Percentiles rank a stretch among this genome's conserved stretches.
Conservation (phyloP, 163 green algal genomes). For the Trebouxiophyceae sp. region DNA sequence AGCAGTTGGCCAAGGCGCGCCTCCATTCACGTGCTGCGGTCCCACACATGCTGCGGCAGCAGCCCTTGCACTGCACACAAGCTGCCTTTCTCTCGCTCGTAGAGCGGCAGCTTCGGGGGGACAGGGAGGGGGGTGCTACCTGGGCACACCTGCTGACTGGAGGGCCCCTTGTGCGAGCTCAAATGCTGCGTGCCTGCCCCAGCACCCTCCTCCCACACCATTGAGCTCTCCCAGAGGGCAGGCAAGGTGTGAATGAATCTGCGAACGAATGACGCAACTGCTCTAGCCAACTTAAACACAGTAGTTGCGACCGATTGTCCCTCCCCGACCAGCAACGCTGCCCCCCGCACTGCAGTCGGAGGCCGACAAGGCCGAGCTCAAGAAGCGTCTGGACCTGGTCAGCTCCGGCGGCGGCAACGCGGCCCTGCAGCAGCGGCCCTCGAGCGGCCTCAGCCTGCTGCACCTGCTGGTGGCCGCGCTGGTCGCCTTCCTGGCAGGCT, state of each 20-base stretch:
- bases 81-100: background rate
- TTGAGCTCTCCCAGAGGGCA: background rate
- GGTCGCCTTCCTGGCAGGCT: too few relatives aligned
- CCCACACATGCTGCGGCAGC: background rate
- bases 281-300: too few relatives aligned
- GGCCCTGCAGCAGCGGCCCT: too few relatives aligned
- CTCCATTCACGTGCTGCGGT: background rate
- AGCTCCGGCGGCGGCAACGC: too few relatives aligned
- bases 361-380: conserved; percentile 26
- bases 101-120: background rate
- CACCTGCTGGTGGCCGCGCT: too few relatives aligned
- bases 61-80: background rate
- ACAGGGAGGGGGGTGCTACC: background rate
- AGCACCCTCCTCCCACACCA: background rate
- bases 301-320: too few relatives aligned
- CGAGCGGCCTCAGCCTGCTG: too few relatives aligned
- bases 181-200: background rate
- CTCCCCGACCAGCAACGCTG: background rate
- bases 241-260: background rate
- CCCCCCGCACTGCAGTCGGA: conserved; percentile 5
- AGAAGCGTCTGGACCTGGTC: conserved; percentile 24
- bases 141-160: background rate
- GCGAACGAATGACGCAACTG: too few relatives aligned
- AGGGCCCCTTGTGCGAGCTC: background rate
- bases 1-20: conserved; percentile 10